Percentiles rank a stretch among this genome's conserved stretches.
These are phyloP conservation scores for Saprolegnia diclina DNA, from an alignment of 352 stramenopile genomes.

Conservation along the genomic window DNA sequence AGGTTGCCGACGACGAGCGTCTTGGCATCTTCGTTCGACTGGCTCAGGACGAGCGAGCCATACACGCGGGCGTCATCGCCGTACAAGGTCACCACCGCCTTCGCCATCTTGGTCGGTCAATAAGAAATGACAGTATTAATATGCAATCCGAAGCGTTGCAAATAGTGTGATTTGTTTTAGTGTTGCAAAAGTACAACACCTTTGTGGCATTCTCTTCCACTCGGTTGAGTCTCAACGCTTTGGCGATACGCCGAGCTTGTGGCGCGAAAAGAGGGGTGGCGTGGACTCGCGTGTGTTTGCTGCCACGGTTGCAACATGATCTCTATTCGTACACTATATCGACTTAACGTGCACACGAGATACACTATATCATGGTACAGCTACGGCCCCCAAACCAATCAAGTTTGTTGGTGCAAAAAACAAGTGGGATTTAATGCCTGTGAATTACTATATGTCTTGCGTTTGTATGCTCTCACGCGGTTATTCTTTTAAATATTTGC, in stretches of 20 bases:
- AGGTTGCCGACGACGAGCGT: conserved; percentile 79
- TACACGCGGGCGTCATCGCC: conserved; percentile 75
- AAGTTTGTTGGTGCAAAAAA: neutral
- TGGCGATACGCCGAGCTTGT: too few relatives aligned
- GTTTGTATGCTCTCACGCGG: neutral
- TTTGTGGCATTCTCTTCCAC: too few relatives aligned
- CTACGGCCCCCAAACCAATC: neutral
- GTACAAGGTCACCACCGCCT: conserved; percentile 84
- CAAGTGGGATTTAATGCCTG: neutral
- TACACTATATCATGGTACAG: neutral
- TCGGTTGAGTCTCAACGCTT: too few relatives aligned
- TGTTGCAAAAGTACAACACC: too few relatives aligned
- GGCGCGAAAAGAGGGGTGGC: too few relatives aligned
- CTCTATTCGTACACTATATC: too few relatives aligned
- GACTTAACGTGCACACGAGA: neutral
- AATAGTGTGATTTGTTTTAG: too few relatives aligned
- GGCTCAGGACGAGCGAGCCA: conserved; percentile 71
- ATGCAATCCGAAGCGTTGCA: neutral
- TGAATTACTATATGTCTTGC: neutral
- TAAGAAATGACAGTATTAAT: conserved; percentile 8
- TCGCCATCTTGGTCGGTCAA: conserved; percentile 43
- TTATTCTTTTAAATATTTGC: neutral
- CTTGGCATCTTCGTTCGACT: conserved; percentile 84
- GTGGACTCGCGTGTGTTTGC: too few relatives aligned
- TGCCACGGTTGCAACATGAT: too few relatives aligned